Evolutionary conservation across 768 basidiomycete species (phyloP).

Genomic region (Calocybe indica): DNA sequence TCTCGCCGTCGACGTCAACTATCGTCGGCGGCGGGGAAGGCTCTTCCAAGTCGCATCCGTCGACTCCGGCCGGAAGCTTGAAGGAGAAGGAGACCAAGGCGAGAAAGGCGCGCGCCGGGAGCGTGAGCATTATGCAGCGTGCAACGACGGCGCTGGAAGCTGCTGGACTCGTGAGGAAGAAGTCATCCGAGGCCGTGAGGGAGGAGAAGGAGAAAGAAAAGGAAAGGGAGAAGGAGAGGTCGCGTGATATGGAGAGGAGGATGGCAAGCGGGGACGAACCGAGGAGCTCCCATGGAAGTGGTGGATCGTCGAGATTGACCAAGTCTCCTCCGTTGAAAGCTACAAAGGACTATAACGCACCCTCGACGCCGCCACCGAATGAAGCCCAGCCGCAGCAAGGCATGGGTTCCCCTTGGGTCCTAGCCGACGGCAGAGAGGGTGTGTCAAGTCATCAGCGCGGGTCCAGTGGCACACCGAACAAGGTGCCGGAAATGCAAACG

Average conservation of each 20-base stretch:
- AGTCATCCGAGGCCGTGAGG: constrained; percentile 66
- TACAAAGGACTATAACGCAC: constrained; percentile 34
- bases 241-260: constrained; percentile 38
- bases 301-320: constrained; percentile 52
- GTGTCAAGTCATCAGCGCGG: neutral
- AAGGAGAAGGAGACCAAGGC: constrained; percentile 56
- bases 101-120: constrained; percentile 75
- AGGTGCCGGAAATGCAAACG: neutral
- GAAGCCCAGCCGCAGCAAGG: constrained; percentile 33
- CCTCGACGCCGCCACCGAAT: constrained; percentile 47
- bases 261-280: constrained; percentile 45
- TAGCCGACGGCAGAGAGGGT: constrained; percentile 35
- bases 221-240: constrained; percentile 38
- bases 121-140: constrained; percentile 94
- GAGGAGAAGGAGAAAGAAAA: constrained; percentile 55
- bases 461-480: constrained; percentile 4
- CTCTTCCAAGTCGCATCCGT: constrained; percentile 56
- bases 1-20: constrained; percentile 50
- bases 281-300: constrained; percentile 59
- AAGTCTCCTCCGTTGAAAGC: constrained; percentile 65
- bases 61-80: constrained; percentile 59
- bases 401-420: constrained; percentile 70
- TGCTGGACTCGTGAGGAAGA: constrained; percentile 78
- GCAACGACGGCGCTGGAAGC: constrained; percentile 89
- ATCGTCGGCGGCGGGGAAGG: constrained; percentile 33